These are phyloP conservation scores for Cyberlindnera xishuangbannaensis DNA, from an alignment of 805 yeast genomes.

Conservation along the genomic window DNA sequence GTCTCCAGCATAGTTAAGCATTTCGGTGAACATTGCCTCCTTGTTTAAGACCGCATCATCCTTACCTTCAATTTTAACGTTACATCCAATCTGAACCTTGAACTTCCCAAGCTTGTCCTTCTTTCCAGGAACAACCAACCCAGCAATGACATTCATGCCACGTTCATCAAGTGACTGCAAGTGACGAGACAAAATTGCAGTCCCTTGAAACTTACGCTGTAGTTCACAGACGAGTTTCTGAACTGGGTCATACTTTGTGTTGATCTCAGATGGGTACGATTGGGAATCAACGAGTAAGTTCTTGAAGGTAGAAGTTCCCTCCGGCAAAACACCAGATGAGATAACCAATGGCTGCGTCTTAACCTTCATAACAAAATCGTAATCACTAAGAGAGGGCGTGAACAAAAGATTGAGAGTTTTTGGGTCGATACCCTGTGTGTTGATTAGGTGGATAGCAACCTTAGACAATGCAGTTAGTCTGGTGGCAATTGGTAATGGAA, in stretches of 20 bases:
- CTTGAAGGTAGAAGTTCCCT: constrained; percentile 45
- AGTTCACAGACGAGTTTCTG: constrained; percentile 56
- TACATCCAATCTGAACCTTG: constrained; percentile 72
- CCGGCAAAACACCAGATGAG: constrained; percentile 47
- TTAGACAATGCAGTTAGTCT: constrained; percentile 84
- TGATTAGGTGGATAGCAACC: constrained; percentile 56
- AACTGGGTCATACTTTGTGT: constrained; percentile 53
- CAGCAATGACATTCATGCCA: constrained; percentile 64
- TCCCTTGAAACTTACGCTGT: constrained; percentile 55
- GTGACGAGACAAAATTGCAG: constrained; percentile 63
- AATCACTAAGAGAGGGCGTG: constrained; percentile 79
- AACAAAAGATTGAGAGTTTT: constrained; percentile 53
- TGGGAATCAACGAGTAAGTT: constrained; percentile 38
- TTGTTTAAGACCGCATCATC: constrained; percentile 57
- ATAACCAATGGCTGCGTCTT: constrained; percentile 38
- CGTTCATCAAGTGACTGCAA: constrained; percentile 46
- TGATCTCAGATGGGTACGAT: constrained; percentile 32
- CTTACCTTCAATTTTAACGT: constrained; percentile 54
- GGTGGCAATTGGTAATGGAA: constrained; percentile 71
- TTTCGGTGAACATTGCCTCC: constrained; percentile 69
- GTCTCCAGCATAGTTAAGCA: constrained; percentile 64
- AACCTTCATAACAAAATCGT: constrained; percentile 69
- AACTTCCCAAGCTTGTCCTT: constrained; percentile 53
- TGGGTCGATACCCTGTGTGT: constrained; percentile 36
- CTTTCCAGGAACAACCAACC: constrained; percentile 70